These are phyloP conservation scores for Zizania latifolia DNA, from an alignment of 176 grass and related monocot genomes.

Conservation along the genomic window DNA sequence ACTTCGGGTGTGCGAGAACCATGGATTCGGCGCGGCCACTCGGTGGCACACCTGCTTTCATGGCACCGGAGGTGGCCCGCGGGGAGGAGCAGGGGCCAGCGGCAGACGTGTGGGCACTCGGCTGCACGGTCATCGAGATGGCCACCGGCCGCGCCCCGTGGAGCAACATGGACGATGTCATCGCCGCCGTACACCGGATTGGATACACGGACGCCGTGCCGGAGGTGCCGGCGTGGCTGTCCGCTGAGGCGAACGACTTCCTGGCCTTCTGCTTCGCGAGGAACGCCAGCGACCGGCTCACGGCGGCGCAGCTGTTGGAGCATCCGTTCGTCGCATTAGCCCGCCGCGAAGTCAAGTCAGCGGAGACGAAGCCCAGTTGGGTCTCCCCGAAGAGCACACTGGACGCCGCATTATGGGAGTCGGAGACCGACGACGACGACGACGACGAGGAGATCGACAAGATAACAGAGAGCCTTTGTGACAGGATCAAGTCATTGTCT, in stretches of 20 bases:
- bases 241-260: slow-evolving; percentile 50
- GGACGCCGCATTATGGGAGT: slow-evolving; percentile 52
- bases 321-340: slow-evolving; percentile 50
- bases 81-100: slow-evolving; percentile 62
- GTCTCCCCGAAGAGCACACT: slow-evolving; percentile 73
- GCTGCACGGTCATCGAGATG: slow-evolving; percentile 80
- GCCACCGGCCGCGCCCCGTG: slow-evolving; percentile 58
- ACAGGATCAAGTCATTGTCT: slow-evolving; percentile 39
- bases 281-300: slow-evolving; percentile 33
- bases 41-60: slow-evolving; percentile 85
- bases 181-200: slow-evolving; percentile 56
- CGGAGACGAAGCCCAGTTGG: slow-evolving; percentile 3
- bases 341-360: neutral
- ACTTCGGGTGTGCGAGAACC: slow-evolving; percentile 63
- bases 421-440: slow-evolving; percentile 24
- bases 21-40: neutral
- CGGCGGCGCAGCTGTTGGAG: slow-evolving; percentile 42
- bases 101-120: slow-evolving; percentile 81
- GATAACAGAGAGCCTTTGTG: neutral
- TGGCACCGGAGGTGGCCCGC: slow-evolving; percentile 82
- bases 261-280: slow-evolving; percentile 45
- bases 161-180: slow-evolving; percentile 26
- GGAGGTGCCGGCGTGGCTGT: slow-evolving; percentile 49
- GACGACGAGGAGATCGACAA: slow-evolving; percentile 2
- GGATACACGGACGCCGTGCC: slow-evolving; percentile 64